Conservation (phyloP, 2,329 filamentous ascomycete species). For the Chrysosporium queenslandicum region DNA sequence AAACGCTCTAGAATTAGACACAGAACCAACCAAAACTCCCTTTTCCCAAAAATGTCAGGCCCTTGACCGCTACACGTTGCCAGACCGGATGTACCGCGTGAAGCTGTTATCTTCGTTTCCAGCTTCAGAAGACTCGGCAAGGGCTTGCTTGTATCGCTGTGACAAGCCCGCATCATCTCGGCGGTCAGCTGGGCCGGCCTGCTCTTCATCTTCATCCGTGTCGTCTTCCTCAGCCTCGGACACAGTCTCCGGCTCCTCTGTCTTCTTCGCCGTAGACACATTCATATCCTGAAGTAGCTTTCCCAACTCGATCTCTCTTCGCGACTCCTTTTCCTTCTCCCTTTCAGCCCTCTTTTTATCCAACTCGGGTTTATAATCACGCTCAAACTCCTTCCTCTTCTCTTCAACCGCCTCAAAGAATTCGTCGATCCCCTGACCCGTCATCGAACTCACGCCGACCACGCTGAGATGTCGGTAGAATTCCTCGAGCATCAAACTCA, state of each 20-base stretch:
- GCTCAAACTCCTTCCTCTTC: slow-evolving; percentile 79
- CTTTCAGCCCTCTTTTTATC: slow-evolving; percentile 66
- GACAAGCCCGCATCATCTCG: slow-evolving; percentile 56
- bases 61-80: slow-evolving; percentile 23
- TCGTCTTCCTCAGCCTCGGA: slow-evolving; percentile 45
- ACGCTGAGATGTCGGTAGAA: slow-evolving; percentile 93
- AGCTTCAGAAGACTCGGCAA: slow-evolving; percentile 46
- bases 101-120: slow-evolving; percentile 41
- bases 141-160: slow-evolving; percentile 64
- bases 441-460: slow-evolving; percentile 86
- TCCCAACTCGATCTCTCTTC: slow-evolving; percentile 70
- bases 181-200: slow-evolving; percentile 40
- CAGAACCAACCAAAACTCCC: neutral
- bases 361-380: slow-evolving; percentile 85
- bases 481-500: slow-evolving; percentile 94
- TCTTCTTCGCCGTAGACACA: slow-evolving; percentile 38
- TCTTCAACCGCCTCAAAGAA: slow-evolving; percentile 84
- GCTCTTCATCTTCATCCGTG: slow-evolving; percentile 40
- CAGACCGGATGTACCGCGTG: slow-evolving; percentile 39
- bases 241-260: slow-evolving; percentile 34
- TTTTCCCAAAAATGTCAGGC: neutral
- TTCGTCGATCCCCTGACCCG: slow-evolving; percentile 79
- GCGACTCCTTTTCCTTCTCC: slow-evolving; percentile 60
- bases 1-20: neutral
- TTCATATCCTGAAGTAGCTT: slow-evolving; percentile 93